phyloP scores from a whole-genome alignment of 495 filamentous ascomycete genomes.

The Penicillium alfredii region DNA sequence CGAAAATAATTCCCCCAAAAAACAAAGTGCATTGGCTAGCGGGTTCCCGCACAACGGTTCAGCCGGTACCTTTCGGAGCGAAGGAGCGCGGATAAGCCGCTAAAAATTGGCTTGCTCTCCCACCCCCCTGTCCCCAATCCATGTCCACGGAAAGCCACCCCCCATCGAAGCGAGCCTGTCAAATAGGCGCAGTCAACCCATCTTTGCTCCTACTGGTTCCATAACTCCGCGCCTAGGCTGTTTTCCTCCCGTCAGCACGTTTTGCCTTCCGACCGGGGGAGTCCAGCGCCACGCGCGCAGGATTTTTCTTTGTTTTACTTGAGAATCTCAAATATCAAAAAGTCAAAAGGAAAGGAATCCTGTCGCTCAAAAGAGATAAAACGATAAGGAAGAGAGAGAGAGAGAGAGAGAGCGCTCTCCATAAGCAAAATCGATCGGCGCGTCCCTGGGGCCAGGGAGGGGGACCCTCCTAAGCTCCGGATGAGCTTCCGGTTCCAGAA shows the following conservation, averaged over 20 bases:
- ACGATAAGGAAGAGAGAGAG: no score
- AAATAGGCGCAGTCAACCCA: no score
- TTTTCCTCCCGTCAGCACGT: no score
- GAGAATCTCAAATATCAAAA: constrained; percentile 1
- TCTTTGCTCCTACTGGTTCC: no score
- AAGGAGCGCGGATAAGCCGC: constrained; percentile 10
- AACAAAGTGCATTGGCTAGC: constrained; percentile 9
- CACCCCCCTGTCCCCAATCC: constrained; percentile 5
- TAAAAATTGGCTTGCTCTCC: no score
- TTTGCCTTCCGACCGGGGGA: constrained; percentile 7
- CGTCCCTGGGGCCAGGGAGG: no score
- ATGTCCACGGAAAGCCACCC: constrained; percentile 8
- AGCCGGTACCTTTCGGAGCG: constrained; percentile 7
- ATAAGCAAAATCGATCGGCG: constrained; percentile 1
- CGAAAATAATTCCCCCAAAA: constrained; percentile 8
- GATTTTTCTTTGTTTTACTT: constrained; percentile 11
- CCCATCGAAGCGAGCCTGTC: no score
- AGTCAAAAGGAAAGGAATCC: no score
- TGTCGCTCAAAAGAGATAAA: no score
- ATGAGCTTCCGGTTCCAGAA: constrained; percentile 9
- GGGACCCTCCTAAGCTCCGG: no score
- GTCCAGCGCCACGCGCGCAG: constrained; percentile 9
- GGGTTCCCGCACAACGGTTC: constrained; percentile 17
- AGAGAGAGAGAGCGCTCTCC: no score
- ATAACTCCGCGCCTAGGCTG: no score